Percentiles rank a stretch among this genome's conserved stretches.
Evolutionary conservation across 192 early-diverging fungal genomes (phyloP).

Genomic region (Linnemannia exigua): DNA sequence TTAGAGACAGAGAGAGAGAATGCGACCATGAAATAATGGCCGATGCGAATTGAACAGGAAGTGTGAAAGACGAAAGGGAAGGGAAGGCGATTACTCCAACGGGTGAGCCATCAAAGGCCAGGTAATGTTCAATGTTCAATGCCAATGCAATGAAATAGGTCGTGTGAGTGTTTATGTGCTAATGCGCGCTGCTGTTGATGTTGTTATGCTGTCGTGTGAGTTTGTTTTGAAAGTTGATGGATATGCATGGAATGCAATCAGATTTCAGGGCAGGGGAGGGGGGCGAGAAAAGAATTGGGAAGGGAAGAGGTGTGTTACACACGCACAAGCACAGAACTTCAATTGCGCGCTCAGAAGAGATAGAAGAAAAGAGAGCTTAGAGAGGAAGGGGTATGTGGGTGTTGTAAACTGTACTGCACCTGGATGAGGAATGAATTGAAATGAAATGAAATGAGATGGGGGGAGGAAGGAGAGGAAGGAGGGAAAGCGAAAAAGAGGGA

Average conservation of each 20-base stretch:
- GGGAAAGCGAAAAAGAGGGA: background rate
- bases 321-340: background rate
- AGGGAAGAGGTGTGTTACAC: background rate
- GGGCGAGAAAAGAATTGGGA: background rate
- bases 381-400: background rate
- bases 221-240: background rate
- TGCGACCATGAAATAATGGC: background rate
- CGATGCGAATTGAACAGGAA: background rate
- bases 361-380: background rate
- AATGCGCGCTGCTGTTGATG: background rate
- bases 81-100: background rate
- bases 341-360: background rate
- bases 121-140: too few relatives aligned
- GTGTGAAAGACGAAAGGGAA: background rate
- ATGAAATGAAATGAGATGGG: background rate
- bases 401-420: background rate
- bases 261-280: slow-evolving; percentile 2
- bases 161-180: background rate
- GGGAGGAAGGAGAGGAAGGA: background rate
- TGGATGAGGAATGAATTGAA: background rate
- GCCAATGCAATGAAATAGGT: background rate
- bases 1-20: background rate
- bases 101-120: background rate
- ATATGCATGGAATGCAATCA: background rate
- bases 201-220: background rate